phyloP scores from a whole-genome alignment of 2,329 filamentous ascomycete genomes.

The Colletotrichum musae region DNA sequence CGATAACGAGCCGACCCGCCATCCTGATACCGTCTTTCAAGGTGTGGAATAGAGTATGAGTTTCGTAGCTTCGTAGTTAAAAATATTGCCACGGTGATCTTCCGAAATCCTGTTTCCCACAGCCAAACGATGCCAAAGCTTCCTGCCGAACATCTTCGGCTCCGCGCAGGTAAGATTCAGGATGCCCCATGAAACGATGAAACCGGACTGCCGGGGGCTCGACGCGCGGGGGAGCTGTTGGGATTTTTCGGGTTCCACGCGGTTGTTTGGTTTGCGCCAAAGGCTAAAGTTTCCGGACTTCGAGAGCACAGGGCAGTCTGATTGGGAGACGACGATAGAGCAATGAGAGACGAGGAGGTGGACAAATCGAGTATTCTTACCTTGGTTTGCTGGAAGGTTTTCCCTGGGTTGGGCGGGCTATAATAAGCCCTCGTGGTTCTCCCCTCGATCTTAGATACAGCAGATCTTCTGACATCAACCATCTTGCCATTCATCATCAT shows the following conservation, averaged over 20 bases:
- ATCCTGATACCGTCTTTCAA: too few relatives aligned
- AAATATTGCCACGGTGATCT: background rate
- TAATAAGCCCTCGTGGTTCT: background rate
- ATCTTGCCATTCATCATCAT: background rate
- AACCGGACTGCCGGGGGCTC: constrained; percentile 14
- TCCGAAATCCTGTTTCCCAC: constrained; percentile 9
- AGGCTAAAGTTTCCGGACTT: background rate
- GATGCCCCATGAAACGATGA: constrained; percentile 9
- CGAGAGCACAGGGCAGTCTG: background rate
- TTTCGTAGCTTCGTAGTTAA: constrained; percentile 1
- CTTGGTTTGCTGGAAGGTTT: background rate
- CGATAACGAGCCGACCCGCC: too few relatives aligned
- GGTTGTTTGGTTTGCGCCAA: constrained; percentile 3
- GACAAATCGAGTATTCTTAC: background rate
- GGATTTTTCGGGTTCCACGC: too few relatives aligned
- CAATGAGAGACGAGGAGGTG: constrained; percentile 13
- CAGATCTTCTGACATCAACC: background rate
- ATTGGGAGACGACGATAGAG: constrained; percentile 5
- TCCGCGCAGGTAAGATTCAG: background rate
- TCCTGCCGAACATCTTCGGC: background rate
- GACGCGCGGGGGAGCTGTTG: too few relatives aligned
- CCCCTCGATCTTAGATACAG: background rate
- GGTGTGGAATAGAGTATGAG: too few relatives aligned
- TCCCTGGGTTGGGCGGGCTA: background rate
- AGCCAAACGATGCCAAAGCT: background rate